Conservation (phyloP, 2,329 filamentous ascomycete species). For the Aspergillus aculeatus region DNA sequence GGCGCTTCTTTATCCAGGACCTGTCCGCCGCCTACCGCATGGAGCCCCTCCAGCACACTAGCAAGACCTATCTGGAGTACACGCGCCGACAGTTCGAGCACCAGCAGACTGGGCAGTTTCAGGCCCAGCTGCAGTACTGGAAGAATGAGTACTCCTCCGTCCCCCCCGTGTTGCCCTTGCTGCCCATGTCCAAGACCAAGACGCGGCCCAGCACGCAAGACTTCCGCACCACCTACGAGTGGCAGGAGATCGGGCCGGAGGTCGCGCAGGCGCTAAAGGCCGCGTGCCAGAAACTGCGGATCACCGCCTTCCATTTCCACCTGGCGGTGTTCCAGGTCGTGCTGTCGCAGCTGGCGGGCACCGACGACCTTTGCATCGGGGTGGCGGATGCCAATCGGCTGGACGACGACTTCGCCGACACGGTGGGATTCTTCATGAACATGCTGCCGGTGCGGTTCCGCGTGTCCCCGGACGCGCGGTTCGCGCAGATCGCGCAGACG, state of each 20-base stretch:
- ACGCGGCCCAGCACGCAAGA: conserved; percentile 12
- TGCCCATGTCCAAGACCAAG: conserved; percentile 28
- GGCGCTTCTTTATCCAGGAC: conserved; percentile 2
- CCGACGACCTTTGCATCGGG: conserved; percentile 48
- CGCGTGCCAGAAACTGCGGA: conserved; percentile 12
- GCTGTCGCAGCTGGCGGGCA: conserved; percentile 34
- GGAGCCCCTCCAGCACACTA: no score
- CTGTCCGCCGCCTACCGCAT: not conserved
- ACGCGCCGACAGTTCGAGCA: no score
- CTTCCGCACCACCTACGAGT: conserved; percentile 20
- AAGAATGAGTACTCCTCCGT: conserved; percentile 20
- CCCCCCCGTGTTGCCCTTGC: conserved; percentile 32
- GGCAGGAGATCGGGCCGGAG: not conserved
- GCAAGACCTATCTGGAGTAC: no score
- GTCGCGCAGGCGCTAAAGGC: not conserved
- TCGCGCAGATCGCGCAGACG: conserved; percentile 25
- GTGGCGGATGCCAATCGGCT: conserved; percentile 47
- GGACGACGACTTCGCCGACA: conserved; percentile 33
- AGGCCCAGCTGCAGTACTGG: conserved; percentile 33
- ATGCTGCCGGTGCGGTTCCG: conserved; percentile 48
- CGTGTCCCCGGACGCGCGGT: conserved; percentile 21
- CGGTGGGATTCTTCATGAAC: conserved; percentile 52
- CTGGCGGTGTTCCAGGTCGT: conserved; percentile 44
- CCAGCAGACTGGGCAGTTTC: no score
- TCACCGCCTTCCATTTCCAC: conserved; percentile 50